Conservation (phyloP, 2,329 filamentous ascomycete genomes). For the Aspergillus unguis region DNA sequence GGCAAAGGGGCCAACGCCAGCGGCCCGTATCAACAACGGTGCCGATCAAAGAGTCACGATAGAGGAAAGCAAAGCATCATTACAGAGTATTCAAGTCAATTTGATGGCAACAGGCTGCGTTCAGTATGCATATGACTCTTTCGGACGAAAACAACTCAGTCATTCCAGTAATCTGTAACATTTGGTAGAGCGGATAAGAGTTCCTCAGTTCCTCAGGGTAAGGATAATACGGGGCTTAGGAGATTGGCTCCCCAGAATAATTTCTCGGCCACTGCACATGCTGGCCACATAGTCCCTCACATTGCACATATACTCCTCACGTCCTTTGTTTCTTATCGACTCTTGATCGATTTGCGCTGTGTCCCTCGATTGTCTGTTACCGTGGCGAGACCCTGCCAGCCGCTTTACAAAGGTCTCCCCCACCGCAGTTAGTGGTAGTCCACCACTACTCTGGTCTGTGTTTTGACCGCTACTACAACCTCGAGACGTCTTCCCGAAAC, state of each 20-base stretch:
- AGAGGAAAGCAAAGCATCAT: background rate
- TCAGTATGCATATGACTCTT: no score
- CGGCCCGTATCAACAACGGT: background rate
- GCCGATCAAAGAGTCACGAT: background rate
- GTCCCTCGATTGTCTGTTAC: background rate
- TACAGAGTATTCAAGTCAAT: no score
- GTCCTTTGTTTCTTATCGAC: background rate
- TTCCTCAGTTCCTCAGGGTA: slow-evolving; percentile 10
- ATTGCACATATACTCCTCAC: slow-evolving; percentile 7
- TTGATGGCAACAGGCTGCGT: background rate
- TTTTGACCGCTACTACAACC: slow-evolving; percentile 28
- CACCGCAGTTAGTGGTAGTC: slow-evolving; percentile 12
- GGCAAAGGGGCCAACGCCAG: background rate
- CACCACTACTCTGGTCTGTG: slow-evolving; percentile 20
- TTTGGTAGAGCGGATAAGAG: background rate
- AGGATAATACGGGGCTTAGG: slow-evolving; percentile 7
- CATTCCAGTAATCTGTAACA: background rate
- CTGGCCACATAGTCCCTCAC: slow-evolving; percentile 13
- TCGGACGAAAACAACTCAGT: background rate
- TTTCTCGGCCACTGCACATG: slow-evolving; percentile 10
- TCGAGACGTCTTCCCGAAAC: slow-evolving; percentile 23
- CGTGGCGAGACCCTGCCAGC: slow-evolving; percentile 16
- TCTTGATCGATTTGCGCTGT: background rate
- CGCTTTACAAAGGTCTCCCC: slow-evolving; percentile 14
- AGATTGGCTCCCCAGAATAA: slow-evolving; percentile 9